These are phyloP conservation scores for Arthroderma sp. DNA, from an alignment of 2,329 filamentous ascomycete species.

Conservation along the genomic window DNA sequence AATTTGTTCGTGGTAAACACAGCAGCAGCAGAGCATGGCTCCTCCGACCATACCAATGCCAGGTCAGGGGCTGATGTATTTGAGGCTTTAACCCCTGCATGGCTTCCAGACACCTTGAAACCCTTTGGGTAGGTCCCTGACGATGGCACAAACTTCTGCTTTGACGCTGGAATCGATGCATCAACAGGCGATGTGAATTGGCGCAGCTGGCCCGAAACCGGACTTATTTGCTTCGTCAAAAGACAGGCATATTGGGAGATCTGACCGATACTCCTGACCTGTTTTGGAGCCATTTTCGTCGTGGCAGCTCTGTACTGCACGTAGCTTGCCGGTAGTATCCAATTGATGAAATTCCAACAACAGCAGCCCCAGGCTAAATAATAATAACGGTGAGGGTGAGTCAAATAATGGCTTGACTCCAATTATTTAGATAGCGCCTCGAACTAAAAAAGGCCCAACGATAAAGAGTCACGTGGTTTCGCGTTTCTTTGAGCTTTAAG, in stretches of 20 bases:
- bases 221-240: background rate
- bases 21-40: conserved; percentile 72
- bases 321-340: background rate
- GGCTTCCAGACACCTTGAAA: conserved; percentile 73
- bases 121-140: conserved; percentile 80
- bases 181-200: conserved; percentile 37
- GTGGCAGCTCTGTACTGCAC: background rate
- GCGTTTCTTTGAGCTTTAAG: background rate
- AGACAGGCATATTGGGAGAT: background rate
- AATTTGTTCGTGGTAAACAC: conserved; percentile 99
- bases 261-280: background rate
- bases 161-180: conserved; percentile 56
- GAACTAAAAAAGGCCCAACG: background rate
- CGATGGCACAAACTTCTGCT: conserved; percentile 80
- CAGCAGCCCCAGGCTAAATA: background rate
- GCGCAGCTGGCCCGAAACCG: conserved; percentile 25
- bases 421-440: background rate
- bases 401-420: background rate
- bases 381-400: background rate
- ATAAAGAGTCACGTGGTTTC: conserved; percentile 1
- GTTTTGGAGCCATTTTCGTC: background rate
- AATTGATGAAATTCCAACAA: background rate
- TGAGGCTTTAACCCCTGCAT: conserved; percentile 85
- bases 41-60: conserved; percentile 74
- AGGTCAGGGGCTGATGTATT: conserved; percentile 89